These are phyloP conservation scores for Eleusine indica DNA, from an alignment of 176 grass and related monocot species.

Conservation along the genomic window DNA sequence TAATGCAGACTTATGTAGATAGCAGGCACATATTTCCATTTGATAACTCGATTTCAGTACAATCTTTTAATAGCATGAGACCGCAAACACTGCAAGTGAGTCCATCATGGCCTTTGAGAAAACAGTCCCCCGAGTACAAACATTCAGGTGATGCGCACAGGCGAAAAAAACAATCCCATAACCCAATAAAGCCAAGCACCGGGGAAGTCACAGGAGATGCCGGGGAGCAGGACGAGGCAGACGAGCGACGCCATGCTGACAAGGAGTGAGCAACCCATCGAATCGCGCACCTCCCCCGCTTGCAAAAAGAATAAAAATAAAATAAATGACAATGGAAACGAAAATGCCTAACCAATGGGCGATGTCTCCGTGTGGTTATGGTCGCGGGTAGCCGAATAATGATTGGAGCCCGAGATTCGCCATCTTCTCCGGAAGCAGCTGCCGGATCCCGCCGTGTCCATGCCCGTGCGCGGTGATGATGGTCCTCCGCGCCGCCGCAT, in stretches of 20 bases:
- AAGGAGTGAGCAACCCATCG: slow-evolving; percentile 96
- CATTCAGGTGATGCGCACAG: slow-evolving; percentile 5
- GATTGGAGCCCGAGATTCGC: slow-evolving; percentile 82
- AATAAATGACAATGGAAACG: background rate
- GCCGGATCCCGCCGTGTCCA: slow-evolving; percentile 51
- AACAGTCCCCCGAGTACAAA: background rate
- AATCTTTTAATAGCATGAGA: slow-evolving; percentile 16
- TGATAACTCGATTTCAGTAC: background rate
- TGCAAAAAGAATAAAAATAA: background rate
- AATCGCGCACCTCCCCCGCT: slow-evolving; percentile 7
- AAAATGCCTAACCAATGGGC: slow-evolving; percentile 60
- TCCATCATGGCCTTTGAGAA: slow-evolving; percentile 79
- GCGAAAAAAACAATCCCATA: background rate
- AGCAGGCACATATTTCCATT: background rate
- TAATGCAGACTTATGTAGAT: slow-evolving; percentile 4
- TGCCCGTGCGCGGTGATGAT: slow-evolving; percentile 24
- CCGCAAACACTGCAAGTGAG: slow-evolving; percentile 85
- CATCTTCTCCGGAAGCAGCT: slow-evolving; percentile 86
- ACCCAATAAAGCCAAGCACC: background rate
- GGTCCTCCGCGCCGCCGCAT: slow-evolving; percentile 15
- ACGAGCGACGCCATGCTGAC: slow-evolving; percentile 96
- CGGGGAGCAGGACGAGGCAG: slow-evolving; percentile 89
- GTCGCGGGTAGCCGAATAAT: slow-evolving; percentile 23
- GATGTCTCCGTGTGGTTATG: slow-evolving; percentile 23
- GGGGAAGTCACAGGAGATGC: slow-evolving; percentile 76